phyloP scores from a whole-genome alignment of 129 eudicot species.

The Calendula officinalis region DNA sequence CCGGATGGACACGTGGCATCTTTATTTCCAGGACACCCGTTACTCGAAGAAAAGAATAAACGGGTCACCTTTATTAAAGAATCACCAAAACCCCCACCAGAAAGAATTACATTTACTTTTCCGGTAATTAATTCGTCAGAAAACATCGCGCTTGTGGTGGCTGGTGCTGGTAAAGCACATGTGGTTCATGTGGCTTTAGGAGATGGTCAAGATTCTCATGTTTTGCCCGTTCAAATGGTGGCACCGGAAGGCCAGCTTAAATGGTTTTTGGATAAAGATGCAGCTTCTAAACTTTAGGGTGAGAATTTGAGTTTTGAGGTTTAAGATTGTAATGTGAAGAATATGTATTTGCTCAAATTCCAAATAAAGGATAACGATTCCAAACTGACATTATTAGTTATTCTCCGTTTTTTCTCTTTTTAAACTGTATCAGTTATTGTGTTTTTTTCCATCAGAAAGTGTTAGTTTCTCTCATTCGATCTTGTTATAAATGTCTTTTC shows the following conservation, averaged over 20 bases:
- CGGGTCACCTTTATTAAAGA: slow-evolving; percentile 77
- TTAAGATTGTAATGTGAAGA: slow-evolving; percentile 18
- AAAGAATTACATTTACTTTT: slow-evolving; percentile 71
- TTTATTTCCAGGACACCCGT: slow-evolving; percentile 70
- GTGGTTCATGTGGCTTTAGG: slow-evolving; percentile 62
- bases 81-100: slow-evolving; percentile 88
- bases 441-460: background rate
- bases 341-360: slow-evolving; percentile 7
- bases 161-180: slow-evolving; percentile 63
- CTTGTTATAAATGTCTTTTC: background rate
- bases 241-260: slow-evolving; percentile 62
- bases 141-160: slow-evolving; percentile 58
- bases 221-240: slow-evolving; percentile 69
- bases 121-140: slow-evolving; percentile 81
- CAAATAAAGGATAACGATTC: slow-evolving; percentile 19
- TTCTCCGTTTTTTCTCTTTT: background rate
- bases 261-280: slow-evolving; percentile 83
- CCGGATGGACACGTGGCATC: slow-evolving; percentile 88
- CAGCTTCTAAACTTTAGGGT: slow-evolving; percentile 61
- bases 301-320: slow-evolving; percentile 13
- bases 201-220: slow-evolving; percentile 36
- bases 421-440: background rate
- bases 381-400: slow-evolving; percentile 4
- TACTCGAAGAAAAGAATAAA: slow-evolving; percentile 44
- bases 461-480: background rate